Base-by-base conservation (phyloP, 495 filamentous ascomycete genomes). In the Neurospora sp. region DNA sequence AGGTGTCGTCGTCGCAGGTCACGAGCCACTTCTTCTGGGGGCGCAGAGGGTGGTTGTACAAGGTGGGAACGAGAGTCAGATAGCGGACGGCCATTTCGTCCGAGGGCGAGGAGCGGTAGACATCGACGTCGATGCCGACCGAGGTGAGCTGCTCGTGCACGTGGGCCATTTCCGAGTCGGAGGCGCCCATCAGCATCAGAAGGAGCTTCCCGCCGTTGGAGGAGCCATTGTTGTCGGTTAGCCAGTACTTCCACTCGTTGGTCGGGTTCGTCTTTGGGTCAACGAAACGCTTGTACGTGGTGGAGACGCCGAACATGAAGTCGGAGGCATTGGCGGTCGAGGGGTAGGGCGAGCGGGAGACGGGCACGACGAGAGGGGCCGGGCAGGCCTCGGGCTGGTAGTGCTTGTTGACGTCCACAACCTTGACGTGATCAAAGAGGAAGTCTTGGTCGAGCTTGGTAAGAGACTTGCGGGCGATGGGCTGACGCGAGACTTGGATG, bases 1-100 rank as follows among this genome's bases (percentile, higher is more conserved):
- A 92, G 22, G 91, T 93, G 76, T 93, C 91, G 76, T 93, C 91
- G 73, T 93, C 91, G 71, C 90, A 89, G 61, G 91, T 86, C 71
- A 88, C 87, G 31, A 92, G 84, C 90, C 89, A 93, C 75, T 88
- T 86, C 75, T 81, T 87, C 83, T 86, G 73, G 80, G 76, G 18
- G 77, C 88, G 74, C 75, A 86, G 77, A 80, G 78, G 83, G 73
- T 85, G 83, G 71, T 84, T 81, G 75, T 85, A 86, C 83, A 81
- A 83, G 71, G 75, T 89, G 74, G 75, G 87, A 79, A 82, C 91
- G 80, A 76, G 87, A 71, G 83, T 88, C 75, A 86, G 79, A 68
- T 85, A 85, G 48, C 84, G 83, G 68, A 85, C 83, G 31, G 91
- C 87, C 80, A 92, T 86, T 72, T 88, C 86, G 77, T 91, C 88